Evolutionary conservation across 83 land plant species (phyloP), one percentile per base, ranked within the genome.

Genomic region (Picea mariana): DNA sequence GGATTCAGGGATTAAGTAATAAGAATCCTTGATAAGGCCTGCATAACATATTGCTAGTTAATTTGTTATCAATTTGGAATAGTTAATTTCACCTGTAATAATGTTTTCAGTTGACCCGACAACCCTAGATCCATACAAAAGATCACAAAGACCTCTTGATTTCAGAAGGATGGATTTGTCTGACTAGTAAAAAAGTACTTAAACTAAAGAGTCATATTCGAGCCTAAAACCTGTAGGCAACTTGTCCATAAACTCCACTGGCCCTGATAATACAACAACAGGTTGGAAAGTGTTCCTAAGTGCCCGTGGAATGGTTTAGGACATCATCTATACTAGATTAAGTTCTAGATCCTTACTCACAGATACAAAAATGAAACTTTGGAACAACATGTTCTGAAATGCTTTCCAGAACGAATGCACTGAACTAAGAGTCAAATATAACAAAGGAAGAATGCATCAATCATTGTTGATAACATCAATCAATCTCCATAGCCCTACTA

Each of bases 291-390:
- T 92, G 62, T 94, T 96, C n/a, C 31, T 0, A 27, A 27, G 31
- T 27, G 31, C 1, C 77, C 87, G 84, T 18, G 99, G 99, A 79
- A 96, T 94, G 16, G 94, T 87, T 79, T 94, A 97, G 61, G 99
- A 94, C 99, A 96, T 94, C 94, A 88, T 94, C 81, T 92, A 90
- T 69, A 96, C 81, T 7, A 96, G 87, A 61, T 94, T 91, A 31
- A 96, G 91, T 83, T 96, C 99, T 64, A 96, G 81, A 11, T 97
- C 99, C 80, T 96, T 96, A 85, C 99, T 96, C 15, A 96, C 95
- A 55, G 99, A 96, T 52, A 96, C 85, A 78, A 96, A 91, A n/a
- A 9, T 97, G 99, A 83, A 96, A 83, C 72, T 84, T 83, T 24
- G 97, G 88, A 82, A 93, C 91, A 52, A 96, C 95, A 88, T 89